Percentiles rank a stretch among this genome's conserved stretches.
phyloP scores from a whole-genome alignment of 306 rosid species.

The Prunus persica region DNA sequence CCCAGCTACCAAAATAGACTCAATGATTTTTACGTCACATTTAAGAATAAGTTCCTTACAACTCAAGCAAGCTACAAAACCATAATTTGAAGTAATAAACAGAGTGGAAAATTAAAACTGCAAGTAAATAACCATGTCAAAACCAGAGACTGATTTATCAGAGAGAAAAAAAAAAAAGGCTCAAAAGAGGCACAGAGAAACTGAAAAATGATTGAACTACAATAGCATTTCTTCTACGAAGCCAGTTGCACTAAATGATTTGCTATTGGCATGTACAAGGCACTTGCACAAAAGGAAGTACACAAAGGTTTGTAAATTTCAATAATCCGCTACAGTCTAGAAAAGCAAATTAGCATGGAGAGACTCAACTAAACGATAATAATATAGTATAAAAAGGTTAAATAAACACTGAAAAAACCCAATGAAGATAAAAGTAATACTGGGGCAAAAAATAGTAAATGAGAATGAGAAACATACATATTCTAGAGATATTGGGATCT shows the following conservation, averaged over 20 bases:
- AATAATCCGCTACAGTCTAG: neutral
- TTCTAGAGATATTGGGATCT: slow-evolving; percentile 79
- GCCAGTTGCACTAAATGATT: neutral
- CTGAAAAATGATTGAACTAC: too few relatives aligned
- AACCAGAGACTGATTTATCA: too few relatives aligned
- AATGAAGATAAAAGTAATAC: neutral
- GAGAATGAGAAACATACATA: slow-evolving; percentile 43
- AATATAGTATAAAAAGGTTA: neutral
- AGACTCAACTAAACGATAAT: neutral
- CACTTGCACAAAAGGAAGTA: neutral
- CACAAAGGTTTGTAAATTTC: neutral
- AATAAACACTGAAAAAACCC: neutral
- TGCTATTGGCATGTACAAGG: neutral
- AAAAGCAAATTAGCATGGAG: neutral
- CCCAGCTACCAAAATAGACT: neutral
- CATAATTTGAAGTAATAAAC: neutral
- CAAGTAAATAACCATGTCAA: too few relatives aligned
- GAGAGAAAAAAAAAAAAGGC: too few relatives aligned
- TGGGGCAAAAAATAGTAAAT: neutral
- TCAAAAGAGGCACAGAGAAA: too few relatives aligned
- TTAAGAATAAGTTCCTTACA: neutral
- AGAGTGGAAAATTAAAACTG: too few relatives aligned
- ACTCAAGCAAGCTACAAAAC: neutral
- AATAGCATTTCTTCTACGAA: neutral
- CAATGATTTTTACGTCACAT: neutral